Evolutionary conservation across 1,139 yeast species (phyloP), one percentile per base, ranked within the genome.

Genomic region (Lodderomyces parapsilosis): DNA sequence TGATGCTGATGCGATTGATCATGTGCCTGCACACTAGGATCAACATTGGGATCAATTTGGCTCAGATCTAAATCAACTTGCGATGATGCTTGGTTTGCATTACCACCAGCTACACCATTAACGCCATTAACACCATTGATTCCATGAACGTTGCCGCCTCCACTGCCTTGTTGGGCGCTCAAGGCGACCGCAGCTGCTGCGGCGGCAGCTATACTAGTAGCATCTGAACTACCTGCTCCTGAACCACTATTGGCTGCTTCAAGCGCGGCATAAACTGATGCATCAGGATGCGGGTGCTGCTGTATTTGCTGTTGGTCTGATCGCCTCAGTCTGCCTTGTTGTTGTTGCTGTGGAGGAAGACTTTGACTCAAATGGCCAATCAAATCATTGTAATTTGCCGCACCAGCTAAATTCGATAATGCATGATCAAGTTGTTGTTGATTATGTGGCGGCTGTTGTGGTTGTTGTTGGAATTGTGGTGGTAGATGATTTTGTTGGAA

Each of bases 21-120:
- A 47, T 69, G 75, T 27, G 68, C 74, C 50, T 65, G 75, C 28
- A 70, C 76, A 47, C 68, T 68, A 6, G 75, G 73, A 50, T 70
- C 76, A 36, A 72, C 76, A 47, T 67, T 71, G 10, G 76, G 75
- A n/a, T 27, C 33, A 30, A 30, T 30, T 11, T 15, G 33, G 15
- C 19, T 30, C 33, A 30, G 33, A 50, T 72, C 78, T 47, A 71
- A 68, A 39, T 66, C 59, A 19, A 34, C 34, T 17, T 28, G 40
- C 22, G 33, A 47, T 18, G 33, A 47, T 67, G 69, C 36, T 25
- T 74, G 68, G 51, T 69, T 75, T 19, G 70, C 73, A 19, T 63
- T 66, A 3, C 68, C 58, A 41, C 57, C 59, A 36, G n/a, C n/a
- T n/a, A n/a, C n/a, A n/a, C n/a, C n/a, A 28, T 14, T 11, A 11